A percentile compares a stretch with the other conserved stretches of the same genome.
phyloP scores from a whole-genome alignment of 2,329 filamentous ascomycete genomes.

The Colletotrichum chrysophilum region DNA sequence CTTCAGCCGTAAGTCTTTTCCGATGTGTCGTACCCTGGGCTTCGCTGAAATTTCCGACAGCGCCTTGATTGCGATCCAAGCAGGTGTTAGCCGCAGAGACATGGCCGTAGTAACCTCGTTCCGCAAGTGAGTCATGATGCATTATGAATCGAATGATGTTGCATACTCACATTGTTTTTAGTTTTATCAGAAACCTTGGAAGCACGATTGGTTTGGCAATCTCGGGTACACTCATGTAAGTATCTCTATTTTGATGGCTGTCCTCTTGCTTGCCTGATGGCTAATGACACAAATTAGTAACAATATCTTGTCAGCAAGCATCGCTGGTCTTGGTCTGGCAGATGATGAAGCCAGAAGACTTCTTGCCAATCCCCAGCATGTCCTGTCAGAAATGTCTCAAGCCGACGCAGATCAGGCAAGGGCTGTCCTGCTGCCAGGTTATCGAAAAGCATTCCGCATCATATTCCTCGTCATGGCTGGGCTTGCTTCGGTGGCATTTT shows the following conservation, averaged over 20 bases:
- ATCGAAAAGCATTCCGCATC: slow-evolving; percentile 38
- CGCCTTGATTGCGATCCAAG: slow-evolving; percentile 58
- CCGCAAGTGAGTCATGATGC: slow-evolving; percentile 37
- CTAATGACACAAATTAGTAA: slow-evolving; percentile 32
- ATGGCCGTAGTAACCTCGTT: slow-evolving; percentile 51
- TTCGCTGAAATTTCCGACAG: slow-evolving; percentile 26
- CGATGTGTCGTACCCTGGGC: not conserved
- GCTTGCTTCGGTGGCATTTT: slow-evolving; percentile 38
- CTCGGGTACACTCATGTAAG: slow-evolving; percentile 42
- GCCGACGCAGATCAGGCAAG: slow-evolving; percentile 34
- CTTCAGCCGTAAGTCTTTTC: slow-evolving; percentile 47
- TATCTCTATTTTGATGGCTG: not conserved
- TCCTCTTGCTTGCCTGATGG: not conserved
- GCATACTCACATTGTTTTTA: slow-evolving; percentile 7
- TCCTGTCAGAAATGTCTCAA: slow-evolving; percentile 30
- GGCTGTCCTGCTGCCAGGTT: slow-evolving; percentile 38
- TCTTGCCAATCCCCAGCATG: slow-evolving; percentile 36
- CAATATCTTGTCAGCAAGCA: slow-evolving; percentile 36
- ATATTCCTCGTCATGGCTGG: slow-evolving; percentile 43
- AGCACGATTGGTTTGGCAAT: slow-evolving; percentile 43
- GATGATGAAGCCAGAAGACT: slow-evolving; percentile 28
- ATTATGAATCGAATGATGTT: not conserved
- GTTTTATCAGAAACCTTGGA: slow-evolving; percentile 45
- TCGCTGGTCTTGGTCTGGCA: slow-evolving; percentile 31
- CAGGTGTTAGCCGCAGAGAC: slow-evolving; percentile 55